Percentiles rank a stretch among this genome's conserved stretches.
These are phyloP conservation scores for Globisporangium polare DNA, from an alignment of 352 stramenopile genomes.

Conservation along the genomic window DNA sequence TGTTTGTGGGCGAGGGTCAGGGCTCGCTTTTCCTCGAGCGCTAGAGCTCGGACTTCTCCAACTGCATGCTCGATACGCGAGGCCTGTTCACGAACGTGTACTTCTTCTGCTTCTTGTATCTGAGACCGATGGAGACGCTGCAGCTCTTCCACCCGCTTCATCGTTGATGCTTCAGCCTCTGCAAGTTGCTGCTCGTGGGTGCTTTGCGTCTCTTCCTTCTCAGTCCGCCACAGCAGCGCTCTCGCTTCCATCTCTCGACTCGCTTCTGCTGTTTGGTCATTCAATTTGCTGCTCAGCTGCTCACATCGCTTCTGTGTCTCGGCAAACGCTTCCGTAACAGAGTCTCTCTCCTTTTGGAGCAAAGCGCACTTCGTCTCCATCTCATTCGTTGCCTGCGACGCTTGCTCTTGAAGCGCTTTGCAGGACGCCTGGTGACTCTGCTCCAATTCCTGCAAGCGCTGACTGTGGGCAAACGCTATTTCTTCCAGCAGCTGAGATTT, in stretches of 20 bases:
- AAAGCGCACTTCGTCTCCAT: neutral
- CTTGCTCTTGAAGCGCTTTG: slow-evolving; percentile 18
- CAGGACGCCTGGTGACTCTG: slow-evolving; percentile 20
- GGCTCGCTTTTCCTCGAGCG: neutral
- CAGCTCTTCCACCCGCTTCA: neutral
- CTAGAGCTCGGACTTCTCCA: neutral
- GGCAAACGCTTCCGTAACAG: neutral
- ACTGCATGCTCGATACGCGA: neutral
- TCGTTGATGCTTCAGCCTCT: slow-evolving; percentile 1
- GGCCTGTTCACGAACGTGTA: neutral
- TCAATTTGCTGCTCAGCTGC: slow-evolving; percentile 1
- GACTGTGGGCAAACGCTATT: slow-evolving; percentile 19
- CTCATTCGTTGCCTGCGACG: neutral
- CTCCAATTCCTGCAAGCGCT: slow-evolving; percentile 30
- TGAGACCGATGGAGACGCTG: neutral
- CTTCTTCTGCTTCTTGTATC: neutral
- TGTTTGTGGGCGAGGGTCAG: neutral
- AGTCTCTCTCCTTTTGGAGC: slow-evolving; percentile 2
- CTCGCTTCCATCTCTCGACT: neutral
- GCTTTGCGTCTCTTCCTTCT: slow-evolving; percentile 6
- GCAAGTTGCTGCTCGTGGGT: neutral
- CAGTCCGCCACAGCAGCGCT: neutral
- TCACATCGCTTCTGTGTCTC: slow-evolving; percentile 8
- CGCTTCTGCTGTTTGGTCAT: neutral
- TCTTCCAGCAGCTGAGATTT: slow-evolving; percentile 56